Evolutionary conservation across 1,284 basidiomycete species (phyloP), one percentile per base, ranked within the genome.

Genomic region (Cystobasidium sp.): DNA sequence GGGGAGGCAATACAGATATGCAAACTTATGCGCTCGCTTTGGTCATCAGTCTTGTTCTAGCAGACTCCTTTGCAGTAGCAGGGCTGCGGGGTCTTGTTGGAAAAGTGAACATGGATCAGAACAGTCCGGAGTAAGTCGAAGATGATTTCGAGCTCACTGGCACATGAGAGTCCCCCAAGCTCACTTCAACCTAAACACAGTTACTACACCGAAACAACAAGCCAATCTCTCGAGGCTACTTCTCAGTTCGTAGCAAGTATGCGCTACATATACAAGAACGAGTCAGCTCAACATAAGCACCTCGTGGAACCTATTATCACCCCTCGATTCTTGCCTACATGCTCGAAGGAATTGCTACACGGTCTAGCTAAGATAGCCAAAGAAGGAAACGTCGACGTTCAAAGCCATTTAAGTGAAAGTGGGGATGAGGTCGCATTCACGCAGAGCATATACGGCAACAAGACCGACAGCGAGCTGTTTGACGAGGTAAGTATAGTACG

Each of bases 321-420:
- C 0, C 91, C 91, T 2, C 87, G 91, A 7, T 93, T 93, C 77
- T 88, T 92, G 2, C 91, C 91, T 0, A 91, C 90, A 0, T 93
- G 91, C 80, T 89, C 89, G 0, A 84, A 90, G 67, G 86, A 86
- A 65, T 84, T 92, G 46, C 84, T 92, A 0, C 75, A 77, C n/a
- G 88, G 86, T 6, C 83, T 93, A 0, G 88, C 86, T 6, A 80
- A 84, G 12, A 81, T 92, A 0, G 85, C 88, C 0, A 69, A 81
- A 43, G 80, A 81, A 22, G 79, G 85, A 55, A 82, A 82, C 10
- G 81, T 89, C 9, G 84, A 86, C 68, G 82, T 92, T 0, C 91
- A 92, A 80, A 90, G 88, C 76, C 91, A 93, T 79, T 83, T 93
- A 78, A 89, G 91, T 1, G 91, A 93, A 80, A 86, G 90, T 1